phyloP scores from a whole-genome alignment of 2,329 filamentous ascomycete genomes.

The Drechslerella coelobrocha region DNA sequence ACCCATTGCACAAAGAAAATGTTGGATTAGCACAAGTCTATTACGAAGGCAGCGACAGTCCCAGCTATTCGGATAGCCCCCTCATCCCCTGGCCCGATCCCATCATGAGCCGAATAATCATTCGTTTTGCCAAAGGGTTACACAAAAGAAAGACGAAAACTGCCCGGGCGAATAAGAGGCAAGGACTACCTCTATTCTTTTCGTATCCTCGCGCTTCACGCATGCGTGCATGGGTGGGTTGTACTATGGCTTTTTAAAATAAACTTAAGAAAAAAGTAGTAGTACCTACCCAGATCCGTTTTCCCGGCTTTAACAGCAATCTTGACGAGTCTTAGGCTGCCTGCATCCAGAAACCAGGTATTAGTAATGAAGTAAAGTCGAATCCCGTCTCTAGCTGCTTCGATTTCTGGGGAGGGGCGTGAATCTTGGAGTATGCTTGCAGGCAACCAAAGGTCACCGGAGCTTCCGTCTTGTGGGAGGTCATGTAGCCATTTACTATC shows the following conservation, averaged over 20 bases:
- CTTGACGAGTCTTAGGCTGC: conserved; percentile 67
- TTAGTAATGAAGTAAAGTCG: conserved; percentile 64
- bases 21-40: conserved; percentile 50
- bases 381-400: conserved; percentile 8
- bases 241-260: conserved; percentile 60
- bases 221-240: conserved; percentile 56
- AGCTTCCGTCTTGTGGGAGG: conserved; percentile 1
- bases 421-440: not conserved
- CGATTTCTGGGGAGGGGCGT: not conserved
- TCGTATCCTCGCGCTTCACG: conserved; percentile 64
- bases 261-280: conserved; percentile 46
- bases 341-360: conserved; percentile 57
- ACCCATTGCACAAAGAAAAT: conserved; percentile 40
- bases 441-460: conserved; percentile 7
- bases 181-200: conserved; percentile 71
- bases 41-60: conserved; percentile 31
- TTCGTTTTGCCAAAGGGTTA: conserved; percentile 5
- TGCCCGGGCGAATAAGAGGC: conserved; percentile 56
- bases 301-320: conserved; percentile 71
- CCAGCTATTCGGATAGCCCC: conserved; percentile 38
- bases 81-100: not conserved
- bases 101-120: not conserved
- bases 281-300: conserved; percentile 67
- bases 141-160: conserved; percentile 13
- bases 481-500: not conserved